Percentiles rank a stretch among this genome's conserved stretches.
phyloP scores from a whole-genome alignment of 768 basidiomycete genomes.

The Pseudohyphozyma bogoriensis region DNA sequence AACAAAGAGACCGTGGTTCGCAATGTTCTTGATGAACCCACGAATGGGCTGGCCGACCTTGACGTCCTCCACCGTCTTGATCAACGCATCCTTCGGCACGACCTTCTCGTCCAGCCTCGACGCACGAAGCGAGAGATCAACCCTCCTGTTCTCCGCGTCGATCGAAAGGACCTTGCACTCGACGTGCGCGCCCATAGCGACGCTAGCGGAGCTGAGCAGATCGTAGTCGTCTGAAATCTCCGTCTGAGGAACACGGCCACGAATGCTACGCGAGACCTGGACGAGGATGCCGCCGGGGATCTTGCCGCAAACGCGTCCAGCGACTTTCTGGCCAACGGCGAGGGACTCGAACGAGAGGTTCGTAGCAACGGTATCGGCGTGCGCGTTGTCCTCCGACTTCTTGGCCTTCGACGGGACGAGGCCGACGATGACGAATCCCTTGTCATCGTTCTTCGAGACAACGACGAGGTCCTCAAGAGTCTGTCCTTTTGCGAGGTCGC shows the following conservation, averaged over 20 bases:
- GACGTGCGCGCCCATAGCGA: constrained; percentile 55
- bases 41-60: constrained; percentile 66
- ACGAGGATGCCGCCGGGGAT: constrained; percentile 60
- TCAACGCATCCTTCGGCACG: constrained; percentile 49
- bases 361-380: constrained; percentile 35
- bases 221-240: constrained; percentile 75
- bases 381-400: constrained; percentile 32
- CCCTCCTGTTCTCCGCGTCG: constrained; percentile 54
- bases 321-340: constrained; percentile 59
- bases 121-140: constrained; percentile 68
- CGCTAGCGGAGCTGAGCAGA: constrained; percentile 39
- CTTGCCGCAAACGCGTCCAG: constrained; percentile 69
- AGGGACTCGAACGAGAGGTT: constrained; percentile 56
- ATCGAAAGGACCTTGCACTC: constrained; percentile 61
- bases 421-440: constrained; percentile 74
- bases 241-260: constrained; percentile 69
- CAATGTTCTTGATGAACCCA: constrained; percentile 80
- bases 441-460: constrained; percentile 77
- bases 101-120: constrained; percentile 53
- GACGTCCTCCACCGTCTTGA: constrained; percentile 53
- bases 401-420: constrained; percentile 40
- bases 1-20: constrained; percentile 81
- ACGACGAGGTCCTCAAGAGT: constrained; percentile 67
- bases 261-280: constrained; percentile 58
- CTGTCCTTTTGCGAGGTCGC: constrained; percentile 57